Evolutionary conservation across 768 basidiomycete species (phyloP).

Genomic region (Amanita exitialis): DNA sequence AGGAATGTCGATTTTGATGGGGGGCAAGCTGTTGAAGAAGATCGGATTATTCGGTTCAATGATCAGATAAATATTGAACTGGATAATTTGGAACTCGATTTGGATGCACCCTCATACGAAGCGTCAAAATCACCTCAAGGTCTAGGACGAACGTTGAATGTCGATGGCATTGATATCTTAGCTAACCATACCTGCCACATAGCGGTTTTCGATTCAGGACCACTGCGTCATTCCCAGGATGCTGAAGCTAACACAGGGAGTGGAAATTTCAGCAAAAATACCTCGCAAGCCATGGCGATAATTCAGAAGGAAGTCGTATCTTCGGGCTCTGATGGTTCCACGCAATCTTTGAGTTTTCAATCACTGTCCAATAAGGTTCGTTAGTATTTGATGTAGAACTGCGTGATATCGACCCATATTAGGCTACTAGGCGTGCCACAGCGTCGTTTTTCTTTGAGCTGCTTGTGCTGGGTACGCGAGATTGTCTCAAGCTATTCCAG

Average conservation of each 20-base stretch:
- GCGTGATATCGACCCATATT: conserved; percentile 5
- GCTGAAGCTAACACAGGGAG: conserved; percentile 35
- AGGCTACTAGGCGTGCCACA: conserved; percentile 89
- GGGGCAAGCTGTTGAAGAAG: conserved; percentile 38
- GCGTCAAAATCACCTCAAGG: background rate
- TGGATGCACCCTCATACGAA: background rate
- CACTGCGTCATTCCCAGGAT: conserved; percentile 41
- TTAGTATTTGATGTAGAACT: conserved; percentile 16
- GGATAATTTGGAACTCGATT: background rate
- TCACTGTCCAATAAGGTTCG: conserved; percentile 65
- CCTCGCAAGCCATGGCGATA: conserved; percentile 71
- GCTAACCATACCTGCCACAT: conserved; percentile 32
- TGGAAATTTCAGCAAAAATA: conserved; percentile 83
- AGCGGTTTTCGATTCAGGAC: conserved; percentile 66
- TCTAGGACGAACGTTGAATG: background rate
- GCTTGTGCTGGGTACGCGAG: conserved; percentile 87
- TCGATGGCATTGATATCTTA: background rate
- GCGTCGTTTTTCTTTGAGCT: conserved; percentile 98
- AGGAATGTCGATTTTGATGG: conserved; percentile 9
- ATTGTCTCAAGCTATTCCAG: conserved; percentile 80
- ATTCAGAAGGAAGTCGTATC: conserved; percentile 58
- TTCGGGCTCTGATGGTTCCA: conserved; percentile 19
- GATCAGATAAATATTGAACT: background rate
- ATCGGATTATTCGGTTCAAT: conserved; percentile 31
- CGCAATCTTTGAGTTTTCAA: conserved; percentile 65